Evolutionary conservation across 768 basidiomycete species (phyloP), one percentile per base, ranked within the genome.

Genomic region (Chalciporus pseudorubinellus): DNA sequence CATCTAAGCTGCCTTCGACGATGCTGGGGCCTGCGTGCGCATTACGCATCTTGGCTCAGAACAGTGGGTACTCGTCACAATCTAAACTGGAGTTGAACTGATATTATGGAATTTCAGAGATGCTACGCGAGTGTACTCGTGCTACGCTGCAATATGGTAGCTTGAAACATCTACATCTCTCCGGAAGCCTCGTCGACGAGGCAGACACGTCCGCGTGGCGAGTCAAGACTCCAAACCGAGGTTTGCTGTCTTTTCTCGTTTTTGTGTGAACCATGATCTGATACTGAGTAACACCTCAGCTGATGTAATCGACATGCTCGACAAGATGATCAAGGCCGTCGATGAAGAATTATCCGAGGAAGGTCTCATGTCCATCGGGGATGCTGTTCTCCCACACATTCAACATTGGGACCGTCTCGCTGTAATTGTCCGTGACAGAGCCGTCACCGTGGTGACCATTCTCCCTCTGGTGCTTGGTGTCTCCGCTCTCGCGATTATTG

Each of bases 371-470:
- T 40, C 51, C 7, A 42, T 55, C n/a, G 59, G 53, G 0, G 50
- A 55, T 11, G 14, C 31, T 4, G 31, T 46, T 13, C 29, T 52
- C 7, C 53, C 53, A 0, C 53, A 59, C 44, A 55, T 59, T 18
- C 42, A 40, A 7, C 51, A 57, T 11, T 51, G 54, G 58, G 26
- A 57, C 16, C 51, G 51, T 19, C 48, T 59, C 21, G 47, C 22
- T 2, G 29, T 29, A 9, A 14, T 51, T 2, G 18, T 59, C n/a
- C 33, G 47, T 18, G 31, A 44, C 20, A 49, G 24, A 13, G 29
- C 31, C 1, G 20, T 55, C 26, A 43, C 19, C n/a, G 44, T 22
- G n/a, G 26, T 46, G 14, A 41, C 14, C 3, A 29, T 59, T 12
- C 40, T 50, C 1, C 44, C 42, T 4, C 22, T 40, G 10, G 31